Base-by-base conservation (phyloP, 192 early-diverging fungal species). In the Umbelopsis isabellina region DNA sequence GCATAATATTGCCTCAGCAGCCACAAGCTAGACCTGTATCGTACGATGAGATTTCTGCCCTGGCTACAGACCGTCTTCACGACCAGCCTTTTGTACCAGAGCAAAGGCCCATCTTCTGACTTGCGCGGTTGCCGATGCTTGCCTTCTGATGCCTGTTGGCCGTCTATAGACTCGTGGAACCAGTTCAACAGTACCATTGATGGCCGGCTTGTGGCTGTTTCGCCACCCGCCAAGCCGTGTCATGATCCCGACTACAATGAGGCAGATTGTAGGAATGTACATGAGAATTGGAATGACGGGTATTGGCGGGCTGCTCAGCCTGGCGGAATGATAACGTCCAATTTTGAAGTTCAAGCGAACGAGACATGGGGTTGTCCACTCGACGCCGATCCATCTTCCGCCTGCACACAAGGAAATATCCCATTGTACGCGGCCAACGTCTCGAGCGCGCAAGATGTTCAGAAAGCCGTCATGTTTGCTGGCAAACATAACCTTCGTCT, bases 401-500 rank as follows among this genome's bases (percentile, higher is more conserved):
- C 68, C 0, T 81, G 80, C 23, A 48, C 69, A 21, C 80, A 78
- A 21, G 76, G 76, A 13, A 73, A 73, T 16, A 65, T 78, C 0
- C 80, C 76, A 3, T 10, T 74, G 21, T 79, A 71, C 46, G 79
- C 81, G 0, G 69, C 76, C 48, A 70, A 79, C 25, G 75, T 78
- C n/a, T 49, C 66, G 4, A 71, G 33, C 46, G 37, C 72, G 20
- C 67, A 67, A 21, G 76, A 83, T 46, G 65, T 83, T 23, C 69
- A 70, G 21, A 22, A 71, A 10, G 53, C 71, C 2, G 68, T 83
- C 22, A 52, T 51, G 15, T 83, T 83, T 69, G 79, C 79, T 21
- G 30, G 66, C 4, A 53, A 75, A 20, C 48, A 86, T 47, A 78
- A 84, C 20, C 65, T 88, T 46, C 75, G 79, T 7, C 74, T 88